Evolutionary conservation across 2,329 filamentous ascomycete genomes (phyloP), one percentile per base, ranked within the genome.

Genomic region (Periconia macrospinosa): DNA sequence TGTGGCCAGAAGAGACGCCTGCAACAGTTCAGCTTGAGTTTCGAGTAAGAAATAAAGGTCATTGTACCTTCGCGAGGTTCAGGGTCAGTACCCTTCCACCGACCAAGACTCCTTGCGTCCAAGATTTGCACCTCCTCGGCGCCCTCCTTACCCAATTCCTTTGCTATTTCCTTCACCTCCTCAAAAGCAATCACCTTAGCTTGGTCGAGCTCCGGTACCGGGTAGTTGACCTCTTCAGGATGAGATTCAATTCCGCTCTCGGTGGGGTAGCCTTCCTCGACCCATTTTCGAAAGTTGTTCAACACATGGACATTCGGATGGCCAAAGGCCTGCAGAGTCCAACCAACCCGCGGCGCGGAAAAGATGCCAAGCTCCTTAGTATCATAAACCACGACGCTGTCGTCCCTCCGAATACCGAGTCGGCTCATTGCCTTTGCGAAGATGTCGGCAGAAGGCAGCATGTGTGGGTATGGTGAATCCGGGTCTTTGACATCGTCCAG

Each of bases 251-350:
- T 79, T 2, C 93, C 92, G n/a, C 86, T 86, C 77, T 96, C 92
- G 0, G 87, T 89, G 0, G 92, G 90, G 60, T 87, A 84, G 1
- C 90, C 91, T 68, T 95, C 82, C 33, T 93, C 89, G 1, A 93
- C 87, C 91, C 92, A 99, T n/a, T 90, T 76, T 73, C 88, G 90
- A 78, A 97, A 99, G 78, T 99, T 99, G 78, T 99, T 95, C 51
- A 99, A 78, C 17, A 99, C 77, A 73, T 97, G 92, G 14, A 99
- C 93, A 59, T 86, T 88, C 43, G 86, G 80, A 72, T 99, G 94
- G 1, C 94, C 94, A 73, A 97, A 97, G 33, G 91, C 86, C 67
- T 86, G 86, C 60, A 99, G 79, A 1, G 93, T 99, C 94, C 94
- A 99, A 53, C 87, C 93, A 0, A 96, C 93, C 41, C 94, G 84